Conservation (phyloP, 2,329 filamentous ascomycete species). For the Shiraia sp. region DNA sequence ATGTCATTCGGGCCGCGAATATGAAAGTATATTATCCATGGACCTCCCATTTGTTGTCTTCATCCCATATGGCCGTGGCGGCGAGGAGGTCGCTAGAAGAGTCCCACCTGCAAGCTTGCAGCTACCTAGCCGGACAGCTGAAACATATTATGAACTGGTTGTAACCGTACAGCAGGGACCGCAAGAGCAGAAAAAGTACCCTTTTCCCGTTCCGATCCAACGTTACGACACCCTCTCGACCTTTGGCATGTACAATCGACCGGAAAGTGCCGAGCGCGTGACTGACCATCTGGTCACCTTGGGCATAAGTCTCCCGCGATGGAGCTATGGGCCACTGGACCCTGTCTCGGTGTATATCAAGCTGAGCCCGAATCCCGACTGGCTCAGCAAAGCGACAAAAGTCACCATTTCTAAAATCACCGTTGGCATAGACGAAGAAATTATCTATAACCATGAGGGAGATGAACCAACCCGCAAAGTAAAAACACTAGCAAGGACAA, state of each 20-base stretch:
- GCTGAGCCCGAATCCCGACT: constrained; percentile 87
- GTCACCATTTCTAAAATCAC: constrained; percentile 95
- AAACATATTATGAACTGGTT: constrained; percentile 95
- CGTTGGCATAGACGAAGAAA: constrained; percentile 92
- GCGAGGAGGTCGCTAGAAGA: constrained; percentile 84
- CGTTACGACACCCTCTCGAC: constrained; percentile 96
- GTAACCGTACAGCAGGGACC: constrained; percentile 93
- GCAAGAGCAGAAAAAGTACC: constrained; percentile 83
- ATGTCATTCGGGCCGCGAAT: constrained; percentile 80
- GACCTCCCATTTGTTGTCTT: constrained; percentile 96
- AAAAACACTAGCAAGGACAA: constrained; percentile 83
- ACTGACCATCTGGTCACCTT: constrained; percentile 90
- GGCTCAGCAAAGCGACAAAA: constrained; percentile 84
- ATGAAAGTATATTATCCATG: constrained; percentile 90
- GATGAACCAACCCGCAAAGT: constrained; percentile 91
- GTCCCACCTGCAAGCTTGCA: constrained; percentile 92
- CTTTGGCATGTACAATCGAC: constrained; percentile 99
- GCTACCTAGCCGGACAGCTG: constrained; percentile 87
- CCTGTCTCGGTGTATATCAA: constrained; percentile 97
- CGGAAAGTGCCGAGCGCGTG: constrained; percentile 82
- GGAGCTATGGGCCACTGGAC: constrained; percentile 95
- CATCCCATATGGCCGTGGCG: constrained; percentile 90
- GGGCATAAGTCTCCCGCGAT: constrained; percentile 87
- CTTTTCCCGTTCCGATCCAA: constrained; percentile 86
- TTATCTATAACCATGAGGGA: constrained; percentile 97